A percentile compares a stretch with the other conserved stretches of the same genome.
These are phyloP conservation scores for Eucalyptus grandis DNA, from an alignment of 345 rosid genomes.

Conservation along the genomic window DNA sequence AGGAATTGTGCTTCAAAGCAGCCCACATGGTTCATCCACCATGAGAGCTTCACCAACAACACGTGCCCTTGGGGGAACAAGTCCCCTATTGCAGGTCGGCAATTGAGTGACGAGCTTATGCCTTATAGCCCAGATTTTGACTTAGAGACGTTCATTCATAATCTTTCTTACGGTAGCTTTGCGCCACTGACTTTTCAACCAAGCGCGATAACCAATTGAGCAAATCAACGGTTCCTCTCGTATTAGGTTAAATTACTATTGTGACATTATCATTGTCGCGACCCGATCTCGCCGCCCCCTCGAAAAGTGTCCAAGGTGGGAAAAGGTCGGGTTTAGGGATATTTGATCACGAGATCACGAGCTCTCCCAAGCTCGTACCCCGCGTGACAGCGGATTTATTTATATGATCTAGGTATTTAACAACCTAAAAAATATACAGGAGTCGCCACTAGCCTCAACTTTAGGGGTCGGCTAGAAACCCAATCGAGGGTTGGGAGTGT, in stretches of 20 bases:
- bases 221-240: not conserved
- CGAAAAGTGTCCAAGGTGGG: no score
- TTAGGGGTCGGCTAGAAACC: no score
- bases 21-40: not conserved
- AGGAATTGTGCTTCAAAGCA: not conserved
- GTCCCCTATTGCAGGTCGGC: not conserved
- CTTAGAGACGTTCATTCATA: not conserved
- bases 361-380: no score
- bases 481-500: no score
- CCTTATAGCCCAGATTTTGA: not conserved
- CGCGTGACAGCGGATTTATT: no score
- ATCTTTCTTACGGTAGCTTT: not conserved
- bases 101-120: not conserved
- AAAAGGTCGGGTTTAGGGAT: no score
- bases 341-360: no score
- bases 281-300: no score
- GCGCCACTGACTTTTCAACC: not conserved
- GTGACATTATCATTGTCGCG: not conserved
- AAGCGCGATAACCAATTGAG: not conserved
- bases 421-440: no score
- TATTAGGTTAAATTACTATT: not conserved
- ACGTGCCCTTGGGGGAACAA: not conserved
- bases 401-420: no score
- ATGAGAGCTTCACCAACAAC: not conserved
- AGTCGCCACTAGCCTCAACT: no score